These are phyloP conservation scores for Aspergillus sp. DNA, from an alignment of 2,329 filamentous ascomycete genomes.

Conservation along the genomic window DNA sequence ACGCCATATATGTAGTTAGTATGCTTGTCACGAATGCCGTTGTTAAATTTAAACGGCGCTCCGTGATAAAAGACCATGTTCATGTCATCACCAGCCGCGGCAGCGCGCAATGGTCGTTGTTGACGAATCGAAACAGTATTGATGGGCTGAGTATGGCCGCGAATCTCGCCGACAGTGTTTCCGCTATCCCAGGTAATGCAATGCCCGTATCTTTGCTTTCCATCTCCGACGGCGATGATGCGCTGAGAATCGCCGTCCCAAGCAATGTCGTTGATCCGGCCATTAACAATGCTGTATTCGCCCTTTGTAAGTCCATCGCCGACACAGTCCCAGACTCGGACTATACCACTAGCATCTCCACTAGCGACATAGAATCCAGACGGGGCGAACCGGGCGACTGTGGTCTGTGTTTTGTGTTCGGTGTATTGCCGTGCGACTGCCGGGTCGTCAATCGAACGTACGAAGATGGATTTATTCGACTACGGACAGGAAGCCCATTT, in stretches of 20 bases:
- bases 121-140: constrained; percentile 89
- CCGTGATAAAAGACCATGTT: constrained; percentile 91
- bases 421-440: constrained; percentile 86
- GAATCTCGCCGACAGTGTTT: constrained; percentile 93
- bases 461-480: constrained; percentile 96
- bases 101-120: constrained; percentile 86
- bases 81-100: constrained; percentile 88
- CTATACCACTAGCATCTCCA: constrained; percentile 81
- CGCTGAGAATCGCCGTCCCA: constrained; percentile 98
- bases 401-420: constrained; percentile 84
- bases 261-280: constrained; percentile 92
- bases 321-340: constrained; percentile 88
- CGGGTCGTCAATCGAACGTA: constrained; percentile 91
- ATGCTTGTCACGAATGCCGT: constrained; percentile 77
- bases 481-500: constrained; percentile 41
- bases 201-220: constrained; percentile 89
- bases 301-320: constrained; percentile 89
- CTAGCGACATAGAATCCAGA: constrained; percentile 94
- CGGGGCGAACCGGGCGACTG: constrained; percentile 90
- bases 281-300: constrained; percentile 92
- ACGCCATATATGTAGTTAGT: constrained; percentile 87
- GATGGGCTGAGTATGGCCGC: constrained; percentile 86
- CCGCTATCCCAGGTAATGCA: constrained; percentile 95
- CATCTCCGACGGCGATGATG: constrained; percentile 93
- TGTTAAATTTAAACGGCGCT: constrained; percentile 93